A percentile compares a stretch with the other conserved stretches of the same genome.
Evolutionary conservation across 768 basidiomycete species (phyloP).

Genomic region (Pleurotus eryngii): DNA sequence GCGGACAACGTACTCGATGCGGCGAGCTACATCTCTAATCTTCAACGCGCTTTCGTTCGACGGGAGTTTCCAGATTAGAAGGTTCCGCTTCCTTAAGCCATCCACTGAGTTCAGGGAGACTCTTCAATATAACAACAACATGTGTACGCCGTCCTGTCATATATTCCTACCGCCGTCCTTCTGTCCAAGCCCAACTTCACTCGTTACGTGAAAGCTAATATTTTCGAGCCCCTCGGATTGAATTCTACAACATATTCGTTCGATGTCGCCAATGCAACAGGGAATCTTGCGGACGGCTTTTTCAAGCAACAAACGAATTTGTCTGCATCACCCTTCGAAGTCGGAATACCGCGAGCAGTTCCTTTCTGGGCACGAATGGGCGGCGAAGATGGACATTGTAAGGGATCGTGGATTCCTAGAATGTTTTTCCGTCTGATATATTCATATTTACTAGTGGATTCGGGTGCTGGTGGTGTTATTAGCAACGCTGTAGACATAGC

Average conservation of each 20-base stretch:
- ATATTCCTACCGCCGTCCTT: constrained; percentile 17
- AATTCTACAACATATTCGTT: constrained; percentile 24
- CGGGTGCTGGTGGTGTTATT: constrained; percentile 28
- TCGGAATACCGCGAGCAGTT: constrained; percentile 16
- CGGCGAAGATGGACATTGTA: constrained; percentile 21
- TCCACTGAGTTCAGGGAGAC: constrained; percentile 23
- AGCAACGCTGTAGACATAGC: constrained; percentile 24
- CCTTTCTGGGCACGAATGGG: constrained; percentile 18
- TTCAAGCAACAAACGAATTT: constrained; percentile 15
- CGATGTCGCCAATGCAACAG: constrained; percentile 20
- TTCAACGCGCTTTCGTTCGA: too few species aligned
- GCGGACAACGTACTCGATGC: not conserved
- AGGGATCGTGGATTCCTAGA: not conserved
- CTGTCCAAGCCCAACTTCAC: constrained; percentile 15
- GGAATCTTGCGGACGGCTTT: constrained; percentile 22
- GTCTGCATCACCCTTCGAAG: constrained; percentile 17
- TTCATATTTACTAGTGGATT: constrained; percentile 11
- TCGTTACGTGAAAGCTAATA: constrained; percentile 23
- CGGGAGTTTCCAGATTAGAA: too few species aligned
- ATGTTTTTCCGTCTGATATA: not conserved
- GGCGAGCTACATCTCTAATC: too few species aligned
- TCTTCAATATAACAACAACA: constrained; percentile 24
- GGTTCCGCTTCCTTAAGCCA: constrained; percentile 17
- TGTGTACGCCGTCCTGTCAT: constrained; percentile 23
- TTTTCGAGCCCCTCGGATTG: constrained; percentile 24